phyloP scores from a whole-genome alignment of 164 flowering plant genomes.

The Nelumbo lutea region DNA sequence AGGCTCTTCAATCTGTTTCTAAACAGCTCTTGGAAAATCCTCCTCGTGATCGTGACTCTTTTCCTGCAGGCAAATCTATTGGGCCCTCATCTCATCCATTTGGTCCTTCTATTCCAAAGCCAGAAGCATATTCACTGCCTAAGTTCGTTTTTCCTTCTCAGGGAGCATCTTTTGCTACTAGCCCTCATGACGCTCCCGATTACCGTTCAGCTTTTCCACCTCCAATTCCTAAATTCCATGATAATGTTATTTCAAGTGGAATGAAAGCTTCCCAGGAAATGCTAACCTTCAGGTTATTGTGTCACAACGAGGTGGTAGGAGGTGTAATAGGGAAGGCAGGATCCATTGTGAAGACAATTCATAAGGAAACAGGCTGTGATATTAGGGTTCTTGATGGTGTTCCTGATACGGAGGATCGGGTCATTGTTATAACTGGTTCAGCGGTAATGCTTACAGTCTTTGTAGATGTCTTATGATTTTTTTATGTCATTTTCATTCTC shows the following conservation, averaged over 20 bases:
- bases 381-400: conserved; percentile 64
- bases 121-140: conserved; percentile 29
- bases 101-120: conserved; percentile 29
- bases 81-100: conserved; percentile 42
- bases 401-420: conserved; percentile 67
- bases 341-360: conserved; percentile 51
- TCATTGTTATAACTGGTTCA: conserved; percentile 75
- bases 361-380: conserved; percentile 89
- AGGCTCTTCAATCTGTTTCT: conserved; percentile 68
- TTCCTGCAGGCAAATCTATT: conserved; percentile 25
- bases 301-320: conserved; percentile 70
- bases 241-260: conserved; percentile 33
- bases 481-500: not conserved
- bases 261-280: conserved; percentile 44
- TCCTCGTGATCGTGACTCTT: conserved; percentile 45
- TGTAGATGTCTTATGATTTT: not conserved
- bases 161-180: conserved; percentile 36
- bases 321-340: conserved; percentile 94
- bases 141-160: conserved; percentile 38
- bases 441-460: conserved; percentile 44
- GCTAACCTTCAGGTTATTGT: conserved; percentile 59
- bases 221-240: conserved; percentile 39
- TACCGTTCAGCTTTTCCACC: conserved; percentile 30
- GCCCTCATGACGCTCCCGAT: conserved; percentile 46
- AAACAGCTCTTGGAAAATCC: conserved; percentile 64